Conservation (phyloP, 1,284 basidiomycete genomes). For the Takashimella tepidaria region DNA sequence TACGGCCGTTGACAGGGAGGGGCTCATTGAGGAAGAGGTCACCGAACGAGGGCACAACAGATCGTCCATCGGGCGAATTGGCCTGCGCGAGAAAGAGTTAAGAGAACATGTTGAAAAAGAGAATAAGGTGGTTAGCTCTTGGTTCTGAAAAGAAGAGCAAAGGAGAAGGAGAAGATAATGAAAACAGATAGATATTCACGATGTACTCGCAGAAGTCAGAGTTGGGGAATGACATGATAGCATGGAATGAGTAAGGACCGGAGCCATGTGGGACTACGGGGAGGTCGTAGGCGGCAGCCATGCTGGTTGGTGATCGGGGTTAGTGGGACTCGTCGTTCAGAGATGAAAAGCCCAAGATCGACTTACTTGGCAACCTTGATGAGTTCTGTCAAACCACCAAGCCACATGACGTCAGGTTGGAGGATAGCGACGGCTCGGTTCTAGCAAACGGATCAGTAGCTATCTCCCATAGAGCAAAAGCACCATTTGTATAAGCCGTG, state of each 20-base stretch:
- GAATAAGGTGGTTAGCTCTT: too few species aligned
- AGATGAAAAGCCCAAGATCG: conserved; percentile 37
- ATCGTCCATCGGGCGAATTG: conserved; percentile 54
- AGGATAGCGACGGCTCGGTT: conserved; percentile 52
- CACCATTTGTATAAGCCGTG: background rate
- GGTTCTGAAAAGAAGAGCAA: too few species aligned
- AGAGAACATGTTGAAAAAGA: background rate
- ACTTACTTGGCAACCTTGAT: conserved; percentile 54
- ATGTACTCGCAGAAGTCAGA: conserved; percentile 50
- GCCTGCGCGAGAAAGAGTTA: conserved; percentile 38
- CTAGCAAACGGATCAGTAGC: background rate
- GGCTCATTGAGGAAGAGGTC: conserved; percentile 54
- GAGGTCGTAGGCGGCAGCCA: conserved; percentile 50
- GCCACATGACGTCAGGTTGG: conserved; percentile 54
- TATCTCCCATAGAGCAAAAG: too few species aligned
- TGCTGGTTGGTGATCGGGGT: conserved; percentile 17
- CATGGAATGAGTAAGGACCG: conserved; percentile 47
- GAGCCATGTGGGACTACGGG: conserved; percentile 55
- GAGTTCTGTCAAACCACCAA: conserved; percentile 54
- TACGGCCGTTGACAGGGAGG: conserved; percentile 50
- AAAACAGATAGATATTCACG: too few species aligned
- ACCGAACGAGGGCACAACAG: conserved; percentile 53
- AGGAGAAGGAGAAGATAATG: background rate
- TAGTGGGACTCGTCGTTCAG: conserved; percentile 23
- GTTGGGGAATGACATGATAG: conserved; percentile 45